These are phyloP conservation scores for Linaria vulgaris DNA, from an alignment of 257 asterid species.

Conservation along the genomic window DNA sequence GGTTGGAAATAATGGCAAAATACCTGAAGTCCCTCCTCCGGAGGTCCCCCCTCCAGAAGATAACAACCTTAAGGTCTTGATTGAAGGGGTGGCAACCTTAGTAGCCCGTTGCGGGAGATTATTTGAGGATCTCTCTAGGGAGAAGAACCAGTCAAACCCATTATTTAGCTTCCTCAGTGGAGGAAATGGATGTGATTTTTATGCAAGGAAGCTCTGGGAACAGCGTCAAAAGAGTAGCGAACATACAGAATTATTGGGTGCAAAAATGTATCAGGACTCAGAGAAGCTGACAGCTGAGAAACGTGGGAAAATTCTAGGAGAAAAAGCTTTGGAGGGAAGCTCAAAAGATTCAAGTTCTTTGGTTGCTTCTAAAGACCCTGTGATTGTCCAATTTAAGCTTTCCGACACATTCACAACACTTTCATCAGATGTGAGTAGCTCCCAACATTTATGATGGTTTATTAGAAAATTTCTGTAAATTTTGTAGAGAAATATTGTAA, in stretches of 20 bases:
- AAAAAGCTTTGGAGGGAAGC: constrained; percentile 76
- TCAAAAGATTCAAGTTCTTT: constrained; percentile 47
- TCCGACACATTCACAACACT: constrained; percentile 84
- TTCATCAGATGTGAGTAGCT: constrained; percentile 65
- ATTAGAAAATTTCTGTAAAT: not conserved
- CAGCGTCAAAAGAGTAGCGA: constrained; percentile 69
- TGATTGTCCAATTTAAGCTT: constrained; percentile 67
- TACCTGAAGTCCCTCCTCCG: constrained; percentile 54
- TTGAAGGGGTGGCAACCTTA: constrained; percentile 91
- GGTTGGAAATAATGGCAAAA: constrained; percentile 43
- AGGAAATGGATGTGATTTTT: constrained; percentile 79
- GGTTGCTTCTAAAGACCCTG: constrained; percentile 51
- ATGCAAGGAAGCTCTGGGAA: constrained; percentile 91
- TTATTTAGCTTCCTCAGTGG: constrained; percentile 74
- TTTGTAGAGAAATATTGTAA: too few species aligned
- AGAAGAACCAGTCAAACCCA: constrained; percentile 83
- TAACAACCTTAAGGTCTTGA: constrained; percentile 70
- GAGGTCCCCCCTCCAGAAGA: constrained; percentile 82
- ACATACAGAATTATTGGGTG: constrained; percentile 48
- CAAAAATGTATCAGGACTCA: constrained; percentile 37
- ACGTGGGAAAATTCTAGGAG: constrained; percentile 89
- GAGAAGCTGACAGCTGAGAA: constrained; percentile 82
- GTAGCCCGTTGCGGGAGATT: constrained; percentile 93
- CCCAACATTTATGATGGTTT: constrained; percentile 16
- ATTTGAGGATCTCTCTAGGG: constrained; percentile 89